Conservation (phyloP, 805 yeast genomes). For the Ogataea zsoltii region DNA sequence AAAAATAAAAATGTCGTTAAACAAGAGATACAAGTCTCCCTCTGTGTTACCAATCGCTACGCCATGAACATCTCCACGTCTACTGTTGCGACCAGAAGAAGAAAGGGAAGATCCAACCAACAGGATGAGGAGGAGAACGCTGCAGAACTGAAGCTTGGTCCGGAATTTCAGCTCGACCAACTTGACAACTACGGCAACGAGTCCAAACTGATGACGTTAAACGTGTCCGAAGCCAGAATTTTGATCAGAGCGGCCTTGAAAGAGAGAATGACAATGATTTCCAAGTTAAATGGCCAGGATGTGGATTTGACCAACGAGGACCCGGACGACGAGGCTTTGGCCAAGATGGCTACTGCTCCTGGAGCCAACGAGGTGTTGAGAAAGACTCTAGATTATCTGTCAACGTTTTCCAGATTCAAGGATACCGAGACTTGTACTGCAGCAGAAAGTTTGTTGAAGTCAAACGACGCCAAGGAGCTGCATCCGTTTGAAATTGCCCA, state of each 20-base stretch:
- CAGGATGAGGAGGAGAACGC: constrained; percentile 93
- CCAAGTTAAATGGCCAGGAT: constrained; percentile 36
- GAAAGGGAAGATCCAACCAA: constrained; percentile 57
- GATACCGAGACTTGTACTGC: constrained; percentile 92
- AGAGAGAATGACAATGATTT: constrained; percentile 61
- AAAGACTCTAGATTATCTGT: constrained; percentile 84
- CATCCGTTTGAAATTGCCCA: constrained; percentile 98
- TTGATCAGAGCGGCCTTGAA: constrained; percentile 87
- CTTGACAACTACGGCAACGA: constrained; percentile 77
- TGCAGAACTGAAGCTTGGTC: constrained; percentile 81
- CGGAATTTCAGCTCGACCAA: constrained; percentile 85
- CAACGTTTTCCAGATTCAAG: constrained; percentile 85
- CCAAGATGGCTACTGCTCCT: constrained; percentile 57
- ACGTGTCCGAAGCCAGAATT: constrained; percentile 86
- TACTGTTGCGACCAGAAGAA: constrained; percentile 80
- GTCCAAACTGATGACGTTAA: constrained; percentile 78
- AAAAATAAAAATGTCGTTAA: not conserved
- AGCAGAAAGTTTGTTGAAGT: constrained; percentile 79
- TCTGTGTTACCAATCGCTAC: not conserved
- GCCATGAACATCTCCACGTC: constrained; percentile 87
- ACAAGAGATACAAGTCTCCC: not conserved
- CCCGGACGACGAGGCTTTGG: constrained; percentile 50
- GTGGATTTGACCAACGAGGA: constrained; percentile 32
- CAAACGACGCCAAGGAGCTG: constrained; percentile 69
- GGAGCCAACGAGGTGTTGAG: constrained; percentile 86